Conservation (phyloP, 2,329 filamentous ascomycete species). For the Cladophialophora yegresii region DNA sequence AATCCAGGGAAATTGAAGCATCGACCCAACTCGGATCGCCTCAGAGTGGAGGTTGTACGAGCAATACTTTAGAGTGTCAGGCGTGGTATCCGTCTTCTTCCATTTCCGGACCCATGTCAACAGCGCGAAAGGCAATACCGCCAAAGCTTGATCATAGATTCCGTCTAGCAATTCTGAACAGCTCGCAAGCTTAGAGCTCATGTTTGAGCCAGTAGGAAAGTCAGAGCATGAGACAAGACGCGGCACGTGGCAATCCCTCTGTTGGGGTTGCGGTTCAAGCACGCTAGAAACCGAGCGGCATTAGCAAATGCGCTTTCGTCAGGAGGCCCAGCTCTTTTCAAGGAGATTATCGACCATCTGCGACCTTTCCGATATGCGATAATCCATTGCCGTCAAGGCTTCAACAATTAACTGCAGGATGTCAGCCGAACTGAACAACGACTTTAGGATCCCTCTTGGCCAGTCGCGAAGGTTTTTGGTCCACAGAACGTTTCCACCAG, state of each 20-base stretch:
- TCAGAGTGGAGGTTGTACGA: not conserved
- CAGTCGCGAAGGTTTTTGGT: not conserved
- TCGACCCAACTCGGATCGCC: not conserved
- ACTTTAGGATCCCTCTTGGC: not conserved
- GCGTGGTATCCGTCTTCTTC: not conserved
- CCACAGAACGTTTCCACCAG: not conserved
- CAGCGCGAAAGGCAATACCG: not conserved
- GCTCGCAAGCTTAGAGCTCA: too few species aligned
- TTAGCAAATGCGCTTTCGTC: not conserved
- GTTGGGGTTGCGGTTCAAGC: not conserved
- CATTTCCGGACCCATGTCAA: not conserved
- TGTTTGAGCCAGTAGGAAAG: too few species aligned
- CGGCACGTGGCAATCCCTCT: not conserved
- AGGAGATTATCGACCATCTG: not conserved
- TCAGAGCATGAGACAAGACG: not conserved
- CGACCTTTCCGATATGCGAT: too few species aligned
- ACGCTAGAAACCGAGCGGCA: not conserved
- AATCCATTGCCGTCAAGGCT: not conserved
- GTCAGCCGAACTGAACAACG: not conserved
- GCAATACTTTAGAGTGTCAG: not conserved
- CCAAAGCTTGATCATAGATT: not conserved
- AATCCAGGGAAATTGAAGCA: not conserved
- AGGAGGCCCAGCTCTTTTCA: not conserved
- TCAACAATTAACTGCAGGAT: not conserved
- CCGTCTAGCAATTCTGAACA: not conserved